A percentile compares a stretch with the other conserved stretches of the same genome.
Conservation (phyloP, 192 early-diverging fungal species). For the Coemansia umbellata region DNA sequence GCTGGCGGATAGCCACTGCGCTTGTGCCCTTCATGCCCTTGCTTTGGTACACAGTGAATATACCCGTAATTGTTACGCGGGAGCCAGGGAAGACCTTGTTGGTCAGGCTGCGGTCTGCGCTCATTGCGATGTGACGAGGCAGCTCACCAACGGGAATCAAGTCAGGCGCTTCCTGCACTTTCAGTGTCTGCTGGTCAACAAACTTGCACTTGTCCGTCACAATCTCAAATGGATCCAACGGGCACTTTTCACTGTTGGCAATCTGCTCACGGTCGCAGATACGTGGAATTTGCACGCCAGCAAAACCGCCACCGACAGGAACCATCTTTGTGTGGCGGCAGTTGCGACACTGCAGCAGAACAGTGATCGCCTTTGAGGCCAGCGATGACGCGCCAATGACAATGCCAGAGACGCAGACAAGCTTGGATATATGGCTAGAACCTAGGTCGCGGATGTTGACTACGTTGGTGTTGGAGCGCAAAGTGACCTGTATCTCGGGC, state of each 20-base stretch:
- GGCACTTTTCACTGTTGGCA: constrained; percentile 36
- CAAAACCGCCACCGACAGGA: constrained; percentile 79
- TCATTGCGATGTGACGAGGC: constrained; percentile 89
- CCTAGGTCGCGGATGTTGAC: constrained; percentile 87
- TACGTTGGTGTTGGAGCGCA: constrained; percentile 79
- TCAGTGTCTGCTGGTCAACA: constrained; percentile 95
- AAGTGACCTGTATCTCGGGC: constrained; percentile 86
- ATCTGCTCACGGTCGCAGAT: constrained; percentile 68
- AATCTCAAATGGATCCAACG: constrained; percentile 89
- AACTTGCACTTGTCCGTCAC: constrained; percentile 94
- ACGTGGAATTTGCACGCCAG: constrained; percentile 81
- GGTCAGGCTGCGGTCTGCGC: constrained; percentile 79
- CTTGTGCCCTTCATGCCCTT: constrained; percentile 61
- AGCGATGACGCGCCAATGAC: constrained; percentile 89
- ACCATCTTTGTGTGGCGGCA: constrained; percentile 83
- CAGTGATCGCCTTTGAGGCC: constrained; percentile 80
- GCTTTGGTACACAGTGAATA: constrained; percentile 90
- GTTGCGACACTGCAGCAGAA: constrained; percentile 84
- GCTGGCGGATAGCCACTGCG: constrained; percentile 86
- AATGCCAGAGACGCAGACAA: constrained; percentile 94
- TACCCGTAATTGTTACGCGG: constrained; percentile 88
- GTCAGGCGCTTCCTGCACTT: constrained; percentile 96
- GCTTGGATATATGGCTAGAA: constrained; percentile 79
- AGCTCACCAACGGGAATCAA: constrained; percentile 98
- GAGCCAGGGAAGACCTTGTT: constrained; percentile 93